Conservation (phyloP, 202 grass and related monocot species). For the Musa balbisiana region DNA sequence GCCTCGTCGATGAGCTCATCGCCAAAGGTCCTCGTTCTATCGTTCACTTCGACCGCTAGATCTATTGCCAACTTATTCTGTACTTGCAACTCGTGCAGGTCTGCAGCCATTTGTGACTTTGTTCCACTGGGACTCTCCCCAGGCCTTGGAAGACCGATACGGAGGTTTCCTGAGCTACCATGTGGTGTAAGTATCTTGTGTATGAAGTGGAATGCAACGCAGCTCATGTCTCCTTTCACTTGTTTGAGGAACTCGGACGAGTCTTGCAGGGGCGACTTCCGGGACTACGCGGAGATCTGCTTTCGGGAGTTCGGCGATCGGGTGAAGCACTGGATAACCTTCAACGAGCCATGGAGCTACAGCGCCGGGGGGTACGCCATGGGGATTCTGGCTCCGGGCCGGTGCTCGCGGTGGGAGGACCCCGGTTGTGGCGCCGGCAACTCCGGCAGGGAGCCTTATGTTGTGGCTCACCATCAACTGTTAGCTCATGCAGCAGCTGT, state of each 20-base stretch:
- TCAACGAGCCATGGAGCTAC: slow-evolving; percentile 50
- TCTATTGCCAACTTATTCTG: not conserved
- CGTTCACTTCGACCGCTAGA: not conserved
- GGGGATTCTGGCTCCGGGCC: slow-evolving; percentile 28
- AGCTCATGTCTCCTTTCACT: not conserved
- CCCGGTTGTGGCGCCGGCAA: slow-evolving; percentile 29
- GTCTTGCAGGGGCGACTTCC: slow-evolving; percentile 41
- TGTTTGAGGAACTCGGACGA: not conserved
- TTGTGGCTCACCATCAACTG: slow-evolving; percentile 31
- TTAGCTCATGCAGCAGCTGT: slow-evolving; percentile 42
- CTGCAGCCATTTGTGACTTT: slow-evolving; percentile 53
- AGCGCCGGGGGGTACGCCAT: slow-evolving; percentile 13
- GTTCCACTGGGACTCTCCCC: slow-evolving; percentile 72
- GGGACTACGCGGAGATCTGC: slow-evolving; percentile 44
- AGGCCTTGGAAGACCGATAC: slow-evolving; percentile 60
- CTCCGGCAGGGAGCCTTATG: slow-evolving; percentile 42
- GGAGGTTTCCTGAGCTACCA: slow-evolving; percentile 34
- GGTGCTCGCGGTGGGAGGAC: slow-evolving; percentile 30
- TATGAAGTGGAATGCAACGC: not conserved
- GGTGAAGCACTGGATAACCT: slow-evolving; percentile 70
- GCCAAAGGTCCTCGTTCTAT: slow-evolving; percentile 28
- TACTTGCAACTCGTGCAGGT: slow-evolving; percentile 26
- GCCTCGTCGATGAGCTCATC: slow-evolving; percentile 55
- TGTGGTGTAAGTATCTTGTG: slow-evolving; percentile 34
- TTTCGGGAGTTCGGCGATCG: slow-evolving; percentile 54